A percentile compares a stretch with the other conserved stretches of the same genome.
Conservation (phyloP, 495 filamentous ascomycete species). For the Penicillium herquei region DNA sequence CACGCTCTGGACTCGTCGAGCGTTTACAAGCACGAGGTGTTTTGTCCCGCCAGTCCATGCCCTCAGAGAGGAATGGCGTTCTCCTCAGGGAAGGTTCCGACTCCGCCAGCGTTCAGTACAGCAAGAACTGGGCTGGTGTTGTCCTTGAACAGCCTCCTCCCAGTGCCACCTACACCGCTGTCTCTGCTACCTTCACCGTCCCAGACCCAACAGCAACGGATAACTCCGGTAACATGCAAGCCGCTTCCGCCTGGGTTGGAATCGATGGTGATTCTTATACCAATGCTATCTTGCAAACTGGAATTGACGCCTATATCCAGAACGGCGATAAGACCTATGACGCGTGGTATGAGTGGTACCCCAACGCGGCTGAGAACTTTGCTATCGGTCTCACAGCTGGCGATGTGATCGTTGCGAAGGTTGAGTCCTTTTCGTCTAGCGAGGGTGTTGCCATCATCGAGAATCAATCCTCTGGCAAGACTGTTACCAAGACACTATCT, state of each 20-base stretch:
- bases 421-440: conserved; percentile 45
- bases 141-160: conserved; percentile 46
- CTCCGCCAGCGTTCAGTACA: conserved; percentile 41
- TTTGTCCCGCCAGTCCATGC: conserved; percentile 24
- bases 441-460: conserved; percentile 54
- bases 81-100: conserved; percentile 15
- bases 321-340: conserved; percentile 41
- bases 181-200: conserved; percentile 55
- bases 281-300: conserved; percentile 59
- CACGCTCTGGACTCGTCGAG: conserved; percentile 24
- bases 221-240: conserved; percentile 33
- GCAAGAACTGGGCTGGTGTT: conserved; percentile 60
- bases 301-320: conserved; percentile 55
- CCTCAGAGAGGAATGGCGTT: conserved; percentile 18
- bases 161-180: conserved; percentile 47
- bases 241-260: conserved; percentile 62
- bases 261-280: conserved; percentile 60
- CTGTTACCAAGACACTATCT: conserved; percentile 50
- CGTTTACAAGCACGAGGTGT: conserved; percentile 28
- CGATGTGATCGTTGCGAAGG: conserved; percentile 55
- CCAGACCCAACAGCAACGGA: conserved; percentile 48
- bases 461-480: conserved; percentile 55
- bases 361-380: conserved; percentile 56
- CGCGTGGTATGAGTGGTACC: conserved; percentile 68
- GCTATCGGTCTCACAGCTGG: conserved; percentile 52